Base-by-base conservation (phyloP, 164 flowering plant genomes). In the Santalum album region DNA sequence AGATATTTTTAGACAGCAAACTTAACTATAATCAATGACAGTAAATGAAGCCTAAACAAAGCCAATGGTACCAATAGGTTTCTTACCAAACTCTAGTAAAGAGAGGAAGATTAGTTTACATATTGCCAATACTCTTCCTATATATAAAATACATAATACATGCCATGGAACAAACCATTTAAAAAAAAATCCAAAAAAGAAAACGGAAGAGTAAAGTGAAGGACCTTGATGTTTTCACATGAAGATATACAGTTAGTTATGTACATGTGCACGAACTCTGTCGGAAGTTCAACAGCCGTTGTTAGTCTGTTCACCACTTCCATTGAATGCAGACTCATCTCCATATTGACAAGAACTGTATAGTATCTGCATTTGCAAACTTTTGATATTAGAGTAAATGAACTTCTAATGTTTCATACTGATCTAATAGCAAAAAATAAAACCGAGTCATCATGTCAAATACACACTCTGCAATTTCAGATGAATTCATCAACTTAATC, bases 311-410 rank as follows among this genome's bases (percentile, higher is more conserved):
- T 94, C 49, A 94, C 99, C 53, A 94, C 99, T 78, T 90, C 99
- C 99, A 90, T 94, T 0, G 99, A 94, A 58, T 94, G 99, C 55
- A 94, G 77, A 64, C 97, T 94, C 99, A 94, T 89, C 47, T 85
- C 96, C 99, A 94, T 94, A 61, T 72, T 80, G 61, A 87, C 92
- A 56, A 94, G 92, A 61, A 81, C 84, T n/a, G 79, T 80, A 60
- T 80, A 85, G 72, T 94, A 94, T 20, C 99, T 92, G 84, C 19
- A 60, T 23, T 27, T 10, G 42, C 46, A 60, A 53, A 53, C 25
- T 22, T 32, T 49, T 17, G 11, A 46, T 21, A 46, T 43, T 22
- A 16, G 23, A 55, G 15, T n/a, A 32, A 12, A 47, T 20, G 18
- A 53, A 43, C 24, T 20, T 15, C 36, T 21, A 36, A 56, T 18